Conservation (phyloP, 495 filamentous ascomycete genomes). For the Xylaria scruposa region DNA sequence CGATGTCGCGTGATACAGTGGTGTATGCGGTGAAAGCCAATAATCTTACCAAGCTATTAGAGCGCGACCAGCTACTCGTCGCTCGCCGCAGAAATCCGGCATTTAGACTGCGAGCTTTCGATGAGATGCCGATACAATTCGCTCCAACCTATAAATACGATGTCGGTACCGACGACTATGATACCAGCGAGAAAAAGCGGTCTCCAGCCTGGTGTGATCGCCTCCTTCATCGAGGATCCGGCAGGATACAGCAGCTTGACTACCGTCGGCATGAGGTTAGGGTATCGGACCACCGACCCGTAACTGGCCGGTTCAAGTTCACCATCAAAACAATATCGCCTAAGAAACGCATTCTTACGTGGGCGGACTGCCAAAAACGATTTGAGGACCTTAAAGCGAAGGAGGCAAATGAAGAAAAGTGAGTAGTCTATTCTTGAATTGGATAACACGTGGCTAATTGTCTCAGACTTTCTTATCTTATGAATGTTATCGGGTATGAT, state of each 20-base stretch:
- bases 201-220: slow-evolving; percentile 98
- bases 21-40: slow-evolving; percentile 79
- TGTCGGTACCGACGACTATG: slow-evolving; percentile 91
- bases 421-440: slow-evolving; percentile 30
- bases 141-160: slow-evolving; percentile 99
- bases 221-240: slow-evolving; percentile 82
- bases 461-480: slow-evolving; percentile 52
- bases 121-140: slow-evolving; percentile 86
- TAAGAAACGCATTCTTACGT: slow-evolving; percentile 65
- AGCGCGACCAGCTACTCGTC: slow-evolving; percentile 90
- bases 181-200: slow-evolving; percentile 91
- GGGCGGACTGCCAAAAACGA: slow-evolving; percentile 72
- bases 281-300: slow-evolving; percentile 91
- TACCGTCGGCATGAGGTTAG: slow-evolving; percentile 88
- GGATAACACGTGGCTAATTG: slow-evolving; percentile 30
- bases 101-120: slow-evolving; percentile 85
- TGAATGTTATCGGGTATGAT: slow-evolving; percentile 54
- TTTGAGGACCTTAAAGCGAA: slow-evolving; percentile 73
- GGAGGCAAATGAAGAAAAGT: slow-evolving; percentile 65
- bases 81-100: slow-evolving; percentile 85
- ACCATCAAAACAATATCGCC: slow-evolving; percentile 79
- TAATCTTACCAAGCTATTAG: slow-evolving; percentile 88
- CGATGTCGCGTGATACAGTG: slow-evolving; percentile 91
- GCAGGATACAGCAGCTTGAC: slow-evolving; percentile 82
- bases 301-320: slow-evolving; percentile 81